Evolutionary conservation across 2,329 filamentous ascomycete species (phyloP).

Genomic region (Pseudogymnoascus sp.): DNA sequence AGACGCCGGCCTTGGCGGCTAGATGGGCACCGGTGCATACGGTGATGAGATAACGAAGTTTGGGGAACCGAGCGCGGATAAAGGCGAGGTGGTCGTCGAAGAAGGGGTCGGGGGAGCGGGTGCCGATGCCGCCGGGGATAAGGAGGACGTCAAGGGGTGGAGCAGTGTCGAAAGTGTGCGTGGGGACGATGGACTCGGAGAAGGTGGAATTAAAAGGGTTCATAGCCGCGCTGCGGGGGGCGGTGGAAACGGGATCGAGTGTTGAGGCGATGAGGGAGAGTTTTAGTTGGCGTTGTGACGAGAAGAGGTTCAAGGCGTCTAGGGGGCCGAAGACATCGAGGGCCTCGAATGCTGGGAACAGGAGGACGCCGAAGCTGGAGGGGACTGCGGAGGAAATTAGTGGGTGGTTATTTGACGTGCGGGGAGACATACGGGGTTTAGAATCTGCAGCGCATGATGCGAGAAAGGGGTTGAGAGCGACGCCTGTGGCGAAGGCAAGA

Average conservation of each 20-base stretch:
- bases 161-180: constrained; percentile 18
- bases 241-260: constrained; percentile 21
- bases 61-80: constrained; percentile 27
- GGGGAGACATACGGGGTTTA: constrained; percentile 4
- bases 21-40: constrained; percentile 43
- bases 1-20: constrained; percentile 40
- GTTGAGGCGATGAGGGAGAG: constrained; percentile 22
- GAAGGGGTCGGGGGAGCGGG: constrained; percentile 27
- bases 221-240: constrained; percentile 1
- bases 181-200: constrained; percentile 16
- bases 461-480: neutral
- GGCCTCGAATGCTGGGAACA: constrained; percentile 23
- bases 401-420: constrained; percentile 15
- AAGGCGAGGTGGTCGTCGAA: constrained; percentile 35
- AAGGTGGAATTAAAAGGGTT: constrained; percentile 16
- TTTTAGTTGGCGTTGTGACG: constrained; percentile 17
- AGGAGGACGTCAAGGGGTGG: constrained; percentile 50
- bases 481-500: neutral
- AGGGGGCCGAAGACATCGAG: constrained; percentile 28
- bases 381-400: neutral
- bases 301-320: constrained; percentile 23
- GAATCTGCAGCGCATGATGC: neutral
- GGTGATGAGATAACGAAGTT: constrained; percentile 23
- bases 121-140: constrained; percentile 55
- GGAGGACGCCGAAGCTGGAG: constrained; percentile 16